Evolutionary conservation across 352 stramenopile genomes (phyloP), one percentile per base, ranked within the genome.

Genomic region (Globisporangium emineosum): DNA sequence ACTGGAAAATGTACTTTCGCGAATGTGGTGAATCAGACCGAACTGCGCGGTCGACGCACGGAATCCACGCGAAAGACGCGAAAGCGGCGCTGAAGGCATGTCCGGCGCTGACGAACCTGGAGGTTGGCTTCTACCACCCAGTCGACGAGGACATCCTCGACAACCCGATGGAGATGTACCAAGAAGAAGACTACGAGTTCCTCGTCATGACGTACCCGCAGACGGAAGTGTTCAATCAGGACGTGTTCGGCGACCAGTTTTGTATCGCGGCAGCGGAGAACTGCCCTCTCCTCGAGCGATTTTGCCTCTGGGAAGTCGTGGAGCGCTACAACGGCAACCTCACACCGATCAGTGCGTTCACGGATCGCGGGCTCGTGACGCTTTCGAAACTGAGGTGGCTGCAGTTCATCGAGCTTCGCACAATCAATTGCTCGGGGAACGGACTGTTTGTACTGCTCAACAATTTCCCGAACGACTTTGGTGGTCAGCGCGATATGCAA

Each of bases 171-270:
- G 66, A 35, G 47, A 65, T 69, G 45, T 75, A 79, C 37, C 52
- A 70, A 3, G 59, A 74, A 7, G 68, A 70, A 2, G 62, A 58
- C 23, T 71, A 68, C 32, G 69, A 73, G 3, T 67, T 72, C 19
- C 45, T 72, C 27, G 49, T 52, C 13, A 49, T 29, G 21, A 37
- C 67, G 2, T 80, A 71, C n/a, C 67, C 67, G 0, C 66, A 72
- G 1, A n/a, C 51, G 2, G 71, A 79, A 35, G 30, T 74, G 9
- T 45, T 79, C 13, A 72, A 79, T 51, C 52, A 62, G 5, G 66
- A 72, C n/a, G 52, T 78, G 1, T 83, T 79, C 49, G 69, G 68
- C 19, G 71, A 80, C 52, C 68, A 73, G 15, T 84, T 84, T 60
- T 82, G 71, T 52, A 35, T 71, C 15, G 54, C 60, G 0, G 56